Conservation (phyloP, 768 basidiomycete genomes). For the Grammothele lineata region DNA sequence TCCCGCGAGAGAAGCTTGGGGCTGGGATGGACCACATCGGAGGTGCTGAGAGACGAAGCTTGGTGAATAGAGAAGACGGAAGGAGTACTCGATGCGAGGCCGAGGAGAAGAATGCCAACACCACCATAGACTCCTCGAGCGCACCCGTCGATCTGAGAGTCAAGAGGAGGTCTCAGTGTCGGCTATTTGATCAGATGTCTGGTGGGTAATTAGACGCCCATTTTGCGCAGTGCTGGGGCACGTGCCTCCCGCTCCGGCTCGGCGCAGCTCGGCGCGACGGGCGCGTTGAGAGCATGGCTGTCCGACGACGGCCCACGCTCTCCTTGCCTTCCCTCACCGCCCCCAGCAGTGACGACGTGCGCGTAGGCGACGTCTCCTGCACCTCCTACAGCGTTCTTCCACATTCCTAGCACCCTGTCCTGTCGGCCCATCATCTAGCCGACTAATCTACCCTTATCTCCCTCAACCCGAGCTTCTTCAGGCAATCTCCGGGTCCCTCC, state of each 20-base stretch:
- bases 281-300: conserved; percentile 15
- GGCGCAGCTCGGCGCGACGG: conserved; percentile 13
- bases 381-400: not conserved
- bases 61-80: no score
- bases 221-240: not conserved
- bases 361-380: conserved; percentile 2
- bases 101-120: no score
- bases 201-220: no score
- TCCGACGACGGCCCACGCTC: not conserved
- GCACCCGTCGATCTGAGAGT: no score
- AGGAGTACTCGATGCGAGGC: no score
- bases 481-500: conserved; percentile 10
- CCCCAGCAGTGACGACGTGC: conserved; percentile 3
- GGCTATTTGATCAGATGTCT: no score
- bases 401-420: no score
- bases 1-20: no score
- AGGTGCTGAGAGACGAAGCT: no score
- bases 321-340: conserved; percentile 1
- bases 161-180: no score
- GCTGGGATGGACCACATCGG: no score
- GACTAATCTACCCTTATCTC: conserved; percentile 10
- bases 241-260: conserved; percentile 8
- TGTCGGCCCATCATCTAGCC: conserved; percentile 4
- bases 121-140: no score
- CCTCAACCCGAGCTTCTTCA: conserved; percentile 5